phyloP scores from a whole-genome alignment of 2,329 filamentous ascomycete genomes.

The Phyllosticta ampelicida region DNA sequence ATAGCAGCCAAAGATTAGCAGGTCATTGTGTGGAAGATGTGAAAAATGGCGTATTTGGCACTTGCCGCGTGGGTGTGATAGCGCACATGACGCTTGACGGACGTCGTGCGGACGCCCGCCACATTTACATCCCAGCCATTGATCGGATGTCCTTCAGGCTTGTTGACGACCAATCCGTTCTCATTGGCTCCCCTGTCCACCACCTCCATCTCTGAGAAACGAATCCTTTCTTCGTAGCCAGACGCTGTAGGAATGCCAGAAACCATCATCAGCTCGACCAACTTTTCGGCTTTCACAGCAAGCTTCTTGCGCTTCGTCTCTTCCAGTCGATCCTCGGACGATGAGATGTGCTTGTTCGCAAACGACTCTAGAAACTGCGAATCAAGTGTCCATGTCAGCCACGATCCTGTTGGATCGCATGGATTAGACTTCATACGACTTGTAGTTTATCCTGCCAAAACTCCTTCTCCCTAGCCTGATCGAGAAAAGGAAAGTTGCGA shows the following conservation, averaged over 20 bases:
- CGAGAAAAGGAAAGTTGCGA: conserved; percentile 93
- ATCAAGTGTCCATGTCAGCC: background rate
- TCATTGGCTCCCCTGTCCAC: conserved; percentile 90
- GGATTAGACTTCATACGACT: conserved; percentile 50
- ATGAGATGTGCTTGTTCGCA: conserved; percentile 92
- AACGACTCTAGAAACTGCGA: conserved; percentile 88
- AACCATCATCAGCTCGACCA: conserved; percentile 99
- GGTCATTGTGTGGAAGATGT: conserved; percentile 12
- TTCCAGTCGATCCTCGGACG: conserved; percentile 88
- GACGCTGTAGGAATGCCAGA: conserved; percentile 92
- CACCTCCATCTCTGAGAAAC: conserved; percentile 93
- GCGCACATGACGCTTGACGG: conserved; percentile 73
- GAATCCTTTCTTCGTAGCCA: conserved; percentile 93
- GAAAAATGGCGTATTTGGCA: background rate
- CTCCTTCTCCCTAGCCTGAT: conserved; percentile 95
- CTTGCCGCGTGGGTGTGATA: conserved; percentile 84
- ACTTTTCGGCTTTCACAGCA: conserved; percentile 83
- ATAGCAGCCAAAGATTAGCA: background rate
- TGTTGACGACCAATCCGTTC: conserved; percentile 71
- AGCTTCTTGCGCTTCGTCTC: conserved; percentile 92
- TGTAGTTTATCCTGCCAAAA: conserved; percentile 99
- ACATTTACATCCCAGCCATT: conserved; percentile 98
- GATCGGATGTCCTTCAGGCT: conserved; percentile 83
- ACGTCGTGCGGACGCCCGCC: conserved; percentile 71
- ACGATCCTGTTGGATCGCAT: conserved; percentile 3